Percentiles rank a stretch among this genome's conserved stretches.
Conservation (phyloP, 2,329 filamentous ascomycete species). For the Pseudogymnoascus sp. region DNA sequence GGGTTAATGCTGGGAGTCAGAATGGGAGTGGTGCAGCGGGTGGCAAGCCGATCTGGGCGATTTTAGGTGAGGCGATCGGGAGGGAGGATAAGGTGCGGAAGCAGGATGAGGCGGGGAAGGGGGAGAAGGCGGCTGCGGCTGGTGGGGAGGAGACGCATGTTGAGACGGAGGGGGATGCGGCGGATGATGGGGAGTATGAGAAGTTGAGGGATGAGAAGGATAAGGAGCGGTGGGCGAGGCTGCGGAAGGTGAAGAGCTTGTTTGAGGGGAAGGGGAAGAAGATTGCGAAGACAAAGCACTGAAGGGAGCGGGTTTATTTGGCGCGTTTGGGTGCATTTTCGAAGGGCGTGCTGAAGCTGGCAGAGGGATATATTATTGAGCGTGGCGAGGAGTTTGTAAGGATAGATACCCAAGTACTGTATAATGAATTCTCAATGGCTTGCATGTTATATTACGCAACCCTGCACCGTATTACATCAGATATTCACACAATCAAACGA, state of each 20-base stretch:
- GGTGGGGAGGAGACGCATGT: slow-evolving; percentile 18
- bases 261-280: slow-evolving; percentile 59
- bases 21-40: slow-evolving; percentile 32
- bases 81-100: slow-evolving; percentile 20
- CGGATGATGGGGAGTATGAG: slow-evolving; percentile 25
- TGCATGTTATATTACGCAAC: neutral
- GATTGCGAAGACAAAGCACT: slow-evolving; percentile 10
- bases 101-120: slow-evolving; percentile 7
- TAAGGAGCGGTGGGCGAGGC: slow-evolving; percentile 64
- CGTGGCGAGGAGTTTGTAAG: slow-evolving; percentile 4
- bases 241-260: slow-evolving; percentile 63
- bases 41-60: slow-evolving; percentile 37
- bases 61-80: slow-evolving; percentile 34
- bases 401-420: slow-evolving; percentile 8
- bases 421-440: slow-evolving; percentile 5
- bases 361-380: neutral
- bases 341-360: neutral
- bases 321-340: neutral
- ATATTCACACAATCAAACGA: neutral
- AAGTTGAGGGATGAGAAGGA: slow-evolving; percentile 51
- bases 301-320: neutral
- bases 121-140: slow-evolving; percentile 8
- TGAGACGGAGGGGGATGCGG: slow-evolving; percentile 23
- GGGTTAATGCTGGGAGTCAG: slow-evolving; percentile 60
- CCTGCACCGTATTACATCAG: neutral